Evolutionary conservation across 2,329 filamentous ascomycete genomes (phyloP), one percentile per base, ranked within the genome.

Genomic region (Exophiala spinifera): DNA sequence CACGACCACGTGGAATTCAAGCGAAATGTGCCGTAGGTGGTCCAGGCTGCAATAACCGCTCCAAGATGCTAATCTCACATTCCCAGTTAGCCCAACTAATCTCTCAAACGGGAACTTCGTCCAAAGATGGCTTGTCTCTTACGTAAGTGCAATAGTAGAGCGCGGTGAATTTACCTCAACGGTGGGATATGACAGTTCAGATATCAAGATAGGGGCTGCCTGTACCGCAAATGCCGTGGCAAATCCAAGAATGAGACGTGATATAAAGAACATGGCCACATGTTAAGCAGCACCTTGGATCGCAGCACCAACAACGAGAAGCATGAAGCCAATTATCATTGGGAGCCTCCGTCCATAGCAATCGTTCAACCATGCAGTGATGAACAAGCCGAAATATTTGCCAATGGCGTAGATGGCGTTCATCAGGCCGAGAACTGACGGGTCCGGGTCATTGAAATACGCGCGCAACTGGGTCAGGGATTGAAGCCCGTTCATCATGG

Each of bases 401-500:
- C 59, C 59, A 15, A 61, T 51, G 4, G 47, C 33, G 7, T 55
- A 44, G 4, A 44, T 42, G 1, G 59, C 56, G 34, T 59, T 59
- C 17, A 59, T 34, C 0, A 49, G 19, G 8, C 59, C 59, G 1
- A 61, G 51, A 3, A 39, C 15, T 8, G 44, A 28, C 13, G 23
- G 45, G 1, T 42, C 17, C 3, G 59, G 59, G 10, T 59, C 28
- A 23, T 56, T 44, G 51, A 61, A 61, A 53, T 75, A 76, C 1
- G 57, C 51, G 70, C 67, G 74, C 76, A 77, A 55, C 70, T 64
- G 23, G 0, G 66, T 56, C 0, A 75, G 65, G 7, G 74, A 68
- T 49, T 77, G 74, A 0, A 77, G 66, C 10, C 74, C 75, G 55
- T 77, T 77, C 71, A 75, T 74, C 55, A 77, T 68, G 1, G 71